These are phyloP conservation scores for Coemansia sp. DNA, from an alignment of 192 early-diverging fungal genomes.

Conservation along the genomic window DNA sequence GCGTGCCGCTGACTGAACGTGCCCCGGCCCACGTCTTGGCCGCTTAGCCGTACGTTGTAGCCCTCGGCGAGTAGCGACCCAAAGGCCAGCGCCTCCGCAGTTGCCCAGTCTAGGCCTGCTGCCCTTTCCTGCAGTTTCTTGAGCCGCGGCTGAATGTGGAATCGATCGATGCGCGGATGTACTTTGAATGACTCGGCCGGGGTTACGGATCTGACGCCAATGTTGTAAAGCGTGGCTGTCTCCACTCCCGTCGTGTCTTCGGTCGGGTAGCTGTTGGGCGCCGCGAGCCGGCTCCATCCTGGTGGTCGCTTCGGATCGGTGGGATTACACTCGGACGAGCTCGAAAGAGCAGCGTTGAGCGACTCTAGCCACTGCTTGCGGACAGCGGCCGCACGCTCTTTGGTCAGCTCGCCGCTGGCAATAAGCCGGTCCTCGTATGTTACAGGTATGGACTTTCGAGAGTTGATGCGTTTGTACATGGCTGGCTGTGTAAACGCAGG, in stretches of 20 bases:
- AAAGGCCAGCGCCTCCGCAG: slow-evolving; percentile 88
- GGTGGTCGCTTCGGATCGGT: slow-evolving; percentile 8
- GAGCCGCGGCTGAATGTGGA: slow-evolving; percentile 82
- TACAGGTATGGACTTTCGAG: slow-evolving; percentile 71
- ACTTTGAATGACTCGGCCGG: slow-evolving; percentile 58
- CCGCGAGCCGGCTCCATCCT: slow-evolving; percentile 16
- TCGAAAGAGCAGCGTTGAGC: slow-evolving; percentile 26
- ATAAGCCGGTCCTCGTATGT: slow-evolving; percentile 68
- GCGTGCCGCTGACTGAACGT: slow-evolving; percentile 96
- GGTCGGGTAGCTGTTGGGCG: slow-evolving; percentile 7
- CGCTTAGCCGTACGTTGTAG: slow-evolving; percentile 85
- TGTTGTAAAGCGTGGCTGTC: slow-evolving; percentile 55
- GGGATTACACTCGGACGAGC: slow-evolving; percentile 27
- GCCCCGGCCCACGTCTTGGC: slow-evolving; percentile 96
- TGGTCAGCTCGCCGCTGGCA: slow-evolving; percentile 16
- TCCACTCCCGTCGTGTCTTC: slow-evolving; percentile 60
- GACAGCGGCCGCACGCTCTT: slow-evolving; percentile 11
- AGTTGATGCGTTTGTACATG: slow-evolving; percentile 89
- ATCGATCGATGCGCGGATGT: slow-evolving; percentile 84
- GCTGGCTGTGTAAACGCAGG: slow-evolving; percentile 92
- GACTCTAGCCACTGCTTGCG: slow-evolving; percentile 20
- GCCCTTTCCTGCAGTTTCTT: slow-evolving; percentile 66
- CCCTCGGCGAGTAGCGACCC: slow-evolving; percentile 81
- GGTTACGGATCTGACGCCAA: slow-evolving; percentile 75
- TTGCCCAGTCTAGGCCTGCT: slow-evolving; percentile 90